These are phyloP conservation scores for Anthracocystis panici-leucophaei DNA, from an alignment of 1,284 basidiomycete genomes.

Conservation along the genomic window DNA sequence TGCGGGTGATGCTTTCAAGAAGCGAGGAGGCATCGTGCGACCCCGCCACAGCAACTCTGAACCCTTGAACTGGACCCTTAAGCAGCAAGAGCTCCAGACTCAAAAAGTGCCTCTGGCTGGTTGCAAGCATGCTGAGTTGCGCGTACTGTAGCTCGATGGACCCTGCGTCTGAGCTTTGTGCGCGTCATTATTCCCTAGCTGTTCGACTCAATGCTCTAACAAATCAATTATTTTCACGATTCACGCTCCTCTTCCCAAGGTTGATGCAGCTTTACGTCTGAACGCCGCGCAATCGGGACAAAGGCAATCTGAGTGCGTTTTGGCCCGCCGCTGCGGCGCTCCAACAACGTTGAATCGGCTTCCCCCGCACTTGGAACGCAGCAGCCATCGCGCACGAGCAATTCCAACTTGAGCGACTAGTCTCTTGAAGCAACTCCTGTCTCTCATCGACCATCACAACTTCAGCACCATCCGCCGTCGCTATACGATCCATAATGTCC, in stretches of 20 bases:
- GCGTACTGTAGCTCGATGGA: neutral
- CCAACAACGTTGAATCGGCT: conserved; percentile 3
- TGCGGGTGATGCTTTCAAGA: too few species aligned
- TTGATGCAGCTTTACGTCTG: conserved; percentile 2
- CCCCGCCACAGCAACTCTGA: neutral
- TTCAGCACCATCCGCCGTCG: conserved; percentile 1
- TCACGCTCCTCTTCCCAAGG: neutral
- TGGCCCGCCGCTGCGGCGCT: conserved; percentile 7
- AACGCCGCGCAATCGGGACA: neutral
- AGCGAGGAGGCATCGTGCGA: neutral
- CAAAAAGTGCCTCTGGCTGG: neutral
- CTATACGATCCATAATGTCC: conserved; percentile 9
- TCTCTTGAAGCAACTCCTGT: neutral
- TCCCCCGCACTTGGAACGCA: conserved; percentile 15
- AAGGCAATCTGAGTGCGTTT: neutral
- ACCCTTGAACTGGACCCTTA: neutral
- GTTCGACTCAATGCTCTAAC: neutral
- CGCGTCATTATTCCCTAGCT: neutral
- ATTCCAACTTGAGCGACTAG: neutral
- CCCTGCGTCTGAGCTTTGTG: conserved; percentile 1
- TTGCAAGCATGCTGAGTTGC: neutral
- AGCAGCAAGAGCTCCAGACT: neutral
- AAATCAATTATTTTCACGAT: neutral
- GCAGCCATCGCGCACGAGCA: neutral
- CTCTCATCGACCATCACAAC: neutral